These are phyloP conservation scores for Trypanosoma vivax DNA, from an alignment of 208 protist genomes.

Conservation along the genomic window DNA sequence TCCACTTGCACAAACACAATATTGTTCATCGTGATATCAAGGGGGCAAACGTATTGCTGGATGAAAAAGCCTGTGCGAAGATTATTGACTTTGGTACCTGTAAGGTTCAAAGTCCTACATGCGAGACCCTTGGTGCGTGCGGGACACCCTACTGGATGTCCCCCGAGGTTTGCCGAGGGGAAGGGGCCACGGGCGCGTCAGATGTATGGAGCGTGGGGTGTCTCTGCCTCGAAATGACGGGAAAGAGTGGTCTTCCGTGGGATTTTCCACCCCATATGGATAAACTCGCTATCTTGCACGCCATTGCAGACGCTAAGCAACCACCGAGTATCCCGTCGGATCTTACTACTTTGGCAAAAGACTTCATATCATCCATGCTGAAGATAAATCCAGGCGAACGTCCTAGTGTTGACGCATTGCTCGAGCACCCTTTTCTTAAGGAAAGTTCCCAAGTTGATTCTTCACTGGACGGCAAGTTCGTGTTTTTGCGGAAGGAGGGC, in stretches of 20 bases:
- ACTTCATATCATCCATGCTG: constrained; percentile 65
- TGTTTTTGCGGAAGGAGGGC: constrained; percentile 34
- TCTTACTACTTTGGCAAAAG: constrained; percentile 41
- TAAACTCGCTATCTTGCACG: constrained; percentile 55
- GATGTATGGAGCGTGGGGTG: constrained; percentile 83
- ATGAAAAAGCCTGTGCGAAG: constrained; percentile 79
- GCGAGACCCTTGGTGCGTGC: constrained; percentile 34
- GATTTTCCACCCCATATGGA: constrained; percentile 44
- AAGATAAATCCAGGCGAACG: constrained; percentile 54
- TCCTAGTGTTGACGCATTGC: constrained; percentile 42
- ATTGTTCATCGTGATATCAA: constrained; percentile 91
- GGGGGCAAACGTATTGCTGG: constrained; percentile 86
- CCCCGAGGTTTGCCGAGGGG: constrained; percentile 74
- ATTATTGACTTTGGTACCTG: constrained; percentile 92
- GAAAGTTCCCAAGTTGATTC: constrained; percentile 27
- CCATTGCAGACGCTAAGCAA: constrained; percentile 47
- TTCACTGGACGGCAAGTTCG: constrained; percentile 33
- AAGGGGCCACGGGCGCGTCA: constrained; percentile 53
- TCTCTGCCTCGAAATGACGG: constrained; percentile 78
- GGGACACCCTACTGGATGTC: constrained; percentile 83
- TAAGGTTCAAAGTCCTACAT: constrained; percentile 51
- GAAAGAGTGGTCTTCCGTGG: constrained; percentile 58
- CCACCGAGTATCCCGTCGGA: constrained; percentile 50
- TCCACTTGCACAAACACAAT: constrained; percentile 66
- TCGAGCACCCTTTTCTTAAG: constrained; percentile 75